phyloP scores from a whole-genome alignment of 2,329 filamentous ascomycete genomes.

The Fusarium illudens region DNA sequence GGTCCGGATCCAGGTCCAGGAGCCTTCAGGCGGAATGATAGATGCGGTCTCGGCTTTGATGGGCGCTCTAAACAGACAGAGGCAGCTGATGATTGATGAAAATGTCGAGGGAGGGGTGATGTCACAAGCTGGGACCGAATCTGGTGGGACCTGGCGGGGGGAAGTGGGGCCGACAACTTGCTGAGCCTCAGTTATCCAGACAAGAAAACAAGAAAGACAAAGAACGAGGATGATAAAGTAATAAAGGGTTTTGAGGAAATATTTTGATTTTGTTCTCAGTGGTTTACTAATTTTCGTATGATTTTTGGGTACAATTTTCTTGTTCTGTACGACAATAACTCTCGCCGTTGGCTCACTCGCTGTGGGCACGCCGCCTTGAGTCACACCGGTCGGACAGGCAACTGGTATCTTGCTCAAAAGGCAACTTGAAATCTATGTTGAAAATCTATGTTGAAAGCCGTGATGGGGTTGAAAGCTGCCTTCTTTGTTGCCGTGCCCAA shows the following conservation, averaged over 20 bases:
- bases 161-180: slow-evolving; percentile 13
- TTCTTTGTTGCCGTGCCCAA: background rate
- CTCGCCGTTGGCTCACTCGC: background rate
- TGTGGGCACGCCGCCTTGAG: slow-evolving; percentile 28
- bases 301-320: background rate
- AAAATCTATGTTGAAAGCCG: background rate
- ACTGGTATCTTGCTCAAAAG: background rate
- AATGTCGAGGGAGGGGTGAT: slow-evolving; percentile 36
- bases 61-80: slow-evolving; percentile 5
- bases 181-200: slow-evolving; percentile 17
- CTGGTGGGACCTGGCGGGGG: slow-evolving; percentile 13
- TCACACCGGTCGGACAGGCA: slow-evolving; percentile 33
- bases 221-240: background rate
- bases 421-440: no score
- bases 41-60: slow-evolving; percentile 25
- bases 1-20: background rate
- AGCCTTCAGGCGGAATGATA: slow-evolving; percentile 10
- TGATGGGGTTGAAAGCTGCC: background rate
- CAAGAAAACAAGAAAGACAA: background rate
- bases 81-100: slow-evolving; percentile 34
- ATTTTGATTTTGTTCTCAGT: background rate
- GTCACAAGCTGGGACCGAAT: slow-evolving; percentile 41
- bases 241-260: background rate
- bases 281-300: background rate
- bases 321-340: background rate